Percentiles rank a stretch among this genome's conserved stretches.
These are phyloP conservation scores for Trichocladium antarcticum DNA, from an alignment of 495 filamentous ascomycete genomes.

Conservation along the genomic window DNA sequence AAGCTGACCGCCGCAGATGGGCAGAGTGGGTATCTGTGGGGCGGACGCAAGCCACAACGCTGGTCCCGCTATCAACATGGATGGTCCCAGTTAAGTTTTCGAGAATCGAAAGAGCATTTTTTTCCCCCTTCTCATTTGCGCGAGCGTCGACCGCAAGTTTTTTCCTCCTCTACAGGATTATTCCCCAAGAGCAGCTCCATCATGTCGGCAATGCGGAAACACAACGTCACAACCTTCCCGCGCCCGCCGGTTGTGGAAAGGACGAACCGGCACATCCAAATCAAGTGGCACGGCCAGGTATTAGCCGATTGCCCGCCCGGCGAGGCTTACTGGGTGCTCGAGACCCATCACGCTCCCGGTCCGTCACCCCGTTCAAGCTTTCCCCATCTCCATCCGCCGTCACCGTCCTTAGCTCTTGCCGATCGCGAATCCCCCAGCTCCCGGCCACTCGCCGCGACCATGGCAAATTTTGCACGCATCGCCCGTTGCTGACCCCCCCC, in stretches of 20 bases:
- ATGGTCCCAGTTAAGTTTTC: slow-evolving; percentile 15
- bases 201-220: slow-evolving; percentile 37
- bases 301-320: slow-evolving; percentile 43
- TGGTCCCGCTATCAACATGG: slow-evolving; percentile 9
- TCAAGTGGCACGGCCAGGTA: slow-evolving; percentile 41
- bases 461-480: background rate
- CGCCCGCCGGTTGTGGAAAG: slow-evolving; percentile 46
- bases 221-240: slow-evolving; percentile 47
- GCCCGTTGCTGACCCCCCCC: background rate
- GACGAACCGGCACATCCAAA: slow-evolving; percentile 38
- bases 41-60: slow-evolving; percentile 10
- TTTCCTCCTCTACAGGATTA: background rate
- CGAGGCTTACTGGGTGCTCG: slow-evolving; percentile 48
- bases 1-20: too few species aligned
- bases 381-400: background rate
- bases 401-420: background rate
- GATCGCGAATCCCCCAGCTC: background rate
- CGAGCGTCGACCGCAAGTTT: slow-evolving; percentile 5
- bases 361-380: slow-evolving; percentile 2
- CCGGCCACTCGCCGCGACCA: background rate
- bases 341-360: slow-evolving; percentile 49
- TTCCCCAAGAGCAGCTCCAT: slow-evolving; percentile 9
- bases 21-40: slow-evolving; percentile 3
- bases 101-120: slow-evolving; percentile 13
- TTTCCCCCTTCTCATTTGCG: background rate